Evolutionary conservation across 306 rosid species (phyloP), one percentile per base, ranked within the genome.

Genomic region (Acacia acuminata): DNA sequence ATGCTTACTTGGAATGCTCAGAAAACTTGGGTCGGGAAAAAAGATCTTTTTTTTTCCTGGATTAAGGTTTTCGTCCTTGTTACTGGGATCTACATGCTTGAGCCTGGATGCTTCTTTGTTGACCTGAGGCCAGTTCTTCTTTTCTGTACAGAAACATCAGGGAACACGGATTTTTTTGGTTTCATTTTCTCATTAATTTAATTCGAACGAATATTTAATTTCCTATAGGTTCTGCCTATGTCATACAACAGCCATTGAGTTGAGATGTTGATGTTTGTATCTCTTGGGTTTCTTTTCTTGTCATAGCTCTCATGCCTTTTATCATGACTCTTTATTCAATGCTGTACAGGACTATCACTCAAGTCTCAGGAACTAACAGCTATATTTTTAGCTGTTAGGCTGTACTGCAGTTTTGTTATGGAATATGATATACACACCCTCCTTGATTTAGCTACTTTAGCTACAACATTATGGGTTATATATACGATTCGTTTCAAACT

Each of bases 341-440:
- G 75, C 44, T 84, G 70, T 81, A 77, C 94, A 96, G 99, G 99
- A 77, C 75, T 96, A 73, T 93, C 98, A 20, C 96, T 96, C 81
- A 96, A 96, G 73, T 91, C 99, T 79, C 99, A 96, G 86, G 99
- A 94, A 22, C 82, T 96, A 75, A 96, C 99, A 68, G 99, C 99
- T 55, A 90, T 96, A 8, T 96, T 96, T 85, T 87, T 96, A 89
- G 99, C 98, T 77, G 97, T 94, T 85, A 88, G 98, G 91, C 85
- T 96, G 84, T 96, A 96, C 85, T 96, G 99, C 82, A 96, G 98
- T 83, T 83, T 96, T 82, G 99, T 96, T 73, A 94, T 96, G 99
- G 99, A 96, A 88, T 94, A 92, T 86, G 98, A 96, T 85, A 94
- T 96, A 81, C 99, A 96, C 89, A 96, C 99, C 69, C 47, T 96